Evolutionary conservation across 345 rosid species (phyloP).

Genomic region (Bruguiera gymnorhiza): DNA sequence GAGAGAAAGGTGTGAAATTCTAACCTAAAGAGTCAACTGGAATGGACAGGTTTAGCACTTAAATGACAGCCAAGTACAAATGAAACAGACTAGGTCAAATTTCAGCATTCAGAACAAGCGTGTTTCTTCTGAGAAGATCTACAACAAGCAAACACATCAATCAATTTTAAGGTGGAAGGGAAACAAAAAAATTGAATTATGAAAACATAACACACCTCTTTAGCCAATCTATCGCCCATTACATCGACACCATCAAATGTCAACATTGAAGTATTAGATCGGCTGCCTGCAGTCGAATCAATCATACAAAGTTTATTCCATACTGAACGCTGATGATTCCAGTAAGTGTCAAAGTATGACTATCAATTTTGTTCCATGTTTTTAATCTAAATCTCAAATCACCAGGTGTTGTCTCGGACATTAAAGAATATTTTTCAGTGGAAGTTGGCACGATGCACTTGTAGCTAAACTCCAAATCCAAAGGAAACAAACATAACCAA

Average conservation of each 20-base stretch:
- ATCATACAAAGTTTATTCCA: neutral
- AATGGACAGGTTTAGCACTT: neutral
- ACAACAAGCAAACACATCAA: neutral
- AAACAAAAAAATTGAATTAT: neutral
- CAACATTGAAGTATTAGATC: slow-evolving; percentile 44
- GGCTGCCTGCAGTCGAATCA: slow-evolving; percentile 59
- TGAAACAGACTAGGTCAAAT: slow-evolving; percentile 4
- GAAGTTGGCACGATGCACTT: no score
- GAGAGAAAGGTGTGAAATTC: slow-evolving; percentile 8
- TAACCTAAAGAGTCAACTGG: neutral
- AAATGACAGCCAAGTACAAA: neutral
- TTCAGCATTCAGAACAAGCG: neutral
- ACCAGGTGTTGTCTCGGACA: no score
- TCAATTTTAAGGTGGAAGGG: neutral
- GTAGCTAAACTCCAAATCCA: no score
- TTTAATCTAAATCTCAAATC: neutral
- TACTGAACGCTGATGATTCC: neutral
- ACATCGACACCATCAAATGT: slow-evolving; percentile 88
- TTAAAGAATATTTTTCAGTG: no score
- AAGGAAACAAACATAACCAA: no score
- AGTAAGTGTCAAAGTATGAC: neutral
- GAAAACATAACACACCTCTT: slow-evolving; percentile 52
- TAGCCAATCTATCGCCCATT: slow-evolving; percentile 85
- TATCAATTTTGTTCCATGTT: neutral
- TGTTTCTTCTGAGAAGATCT: neutral